phyloP scores from a whole-genome alignment of 148 eudicot species.

The Chenopodium formosanum region DNA sequence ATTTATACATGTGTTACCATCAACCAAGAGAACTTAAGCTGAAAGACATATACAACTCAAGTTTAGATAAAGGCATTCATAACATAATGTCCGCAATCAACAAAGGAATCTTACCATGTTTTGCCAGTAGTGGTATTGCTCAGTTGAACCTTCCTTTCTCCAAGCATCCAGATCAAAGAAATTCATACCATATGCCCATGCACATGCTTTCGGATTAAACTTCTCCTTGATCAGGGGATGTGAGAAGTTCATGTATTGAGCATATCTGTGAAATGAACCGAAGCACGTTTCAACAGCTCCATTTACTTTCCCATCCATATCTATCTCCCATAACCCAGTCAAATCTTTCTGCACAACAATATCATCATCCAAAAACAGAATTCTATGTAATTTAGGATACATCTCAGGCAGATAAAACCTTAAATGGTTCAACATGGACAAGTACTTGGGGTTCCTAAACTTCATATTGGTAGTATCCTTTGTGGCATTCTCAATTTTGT shows the following conservation, averaged over 20 bases:
- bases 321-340: conserved; percentile 89
- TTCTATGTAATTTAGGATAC: conserved; percentile 83
- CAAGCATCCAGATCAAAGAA: conserved; percentile 95
- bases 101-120: conserved; percentile 57
- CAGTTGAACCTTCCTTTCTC: conserved; percentile 94
- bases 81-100: conserved; percentile 1
- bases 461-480: conserved; percentile 93
- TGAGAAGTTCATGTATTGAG: conserved; percentile 95
- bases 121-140: conserved; percentile 98
- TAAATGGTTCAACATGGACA: conserved; percentile 86
- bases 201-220: conserved; percentile 93
- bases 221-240: conserved; percentile 86
- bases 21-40: not conserved
- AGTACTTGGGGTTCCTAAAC: conserved; percentile 91
- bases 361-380: conserved; percentile 88
- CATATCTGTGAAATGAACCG: conserved; percentile 91
- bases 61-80: not conserved
- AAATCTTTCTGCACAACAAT: conserved; percentile 88
- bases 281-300: conserved; percentile 98
- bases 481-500: conserved; percentile 84
- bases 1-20: not conserved
- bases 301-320: conserved; percentile 96
- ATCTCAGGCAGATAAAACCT: conserved; percentile 91
- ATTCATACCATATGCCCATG: conserved; percentile 99
- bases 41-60: not conserved